Evolutionary conservation across 2,329 filamentous ascomycete genomes (phyloP), one percentile per base, ranked within the genome.

Genomic region (Sclerotinia glacialis): DNA sequence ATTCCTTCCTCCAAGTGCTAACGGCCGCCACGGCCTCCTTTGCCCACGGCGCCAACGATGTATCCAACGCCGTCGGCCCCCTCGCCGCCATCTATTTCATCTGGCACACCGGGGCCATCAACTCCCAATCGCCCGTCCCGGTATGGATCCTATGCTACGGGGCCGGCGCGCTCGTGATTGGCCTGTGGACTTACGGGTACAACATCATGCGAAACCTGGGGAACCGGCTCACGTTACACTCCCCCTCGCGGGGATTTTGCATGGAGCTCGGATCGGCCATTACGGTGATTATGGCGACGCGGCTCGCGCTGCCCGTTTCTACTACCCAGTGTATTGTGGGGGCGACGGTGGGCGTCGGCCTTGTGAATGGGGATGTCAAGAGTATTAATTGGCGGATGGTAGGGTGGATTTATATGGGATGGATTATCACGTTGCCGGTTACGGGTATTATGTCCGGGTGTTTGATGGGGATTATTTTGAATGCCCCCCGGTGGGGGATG

Each of bases 301-400:
- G 61, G 76, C 90, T 84, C 81, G 85, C 83, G 1, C 86, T 92
- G 0, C 89, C 89, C 52, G 89, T 92, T 37, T 91, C 89, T 0
- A 92, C 88, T 5, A 87, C 86, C n/a, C 89, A 89, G 89, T 92
- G 89, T 77, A 92, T 92, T 76, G 92, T 89, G 14, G 89, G 90
- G 62, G 89, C 89, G 23, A 92, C 89, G 0, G 86, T 92, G 55
- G 89, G 89, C 67, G 89, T 92, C 58, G 89, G 88, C 74, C 85
- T 92, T 31, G 91, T 89, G 82, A 91, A 91, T 76, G 89, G 89
- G 46, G 86, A 83, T 40, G 69, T 85, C 66, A 88, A 85, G 79
- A 88, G 89, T 1, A 86, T 92, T 72, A 92, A 92, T 83, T 92
- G 83, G 80, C 91, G 78, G 86, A 88, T 76, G 86, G 92, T n/a